Evolutionary conservation across 2,329 filamentous ascomycete species (phyloP), one percentile per base, ranked within the genome.

Genomic region (Colletotrichum lini): DNA sequence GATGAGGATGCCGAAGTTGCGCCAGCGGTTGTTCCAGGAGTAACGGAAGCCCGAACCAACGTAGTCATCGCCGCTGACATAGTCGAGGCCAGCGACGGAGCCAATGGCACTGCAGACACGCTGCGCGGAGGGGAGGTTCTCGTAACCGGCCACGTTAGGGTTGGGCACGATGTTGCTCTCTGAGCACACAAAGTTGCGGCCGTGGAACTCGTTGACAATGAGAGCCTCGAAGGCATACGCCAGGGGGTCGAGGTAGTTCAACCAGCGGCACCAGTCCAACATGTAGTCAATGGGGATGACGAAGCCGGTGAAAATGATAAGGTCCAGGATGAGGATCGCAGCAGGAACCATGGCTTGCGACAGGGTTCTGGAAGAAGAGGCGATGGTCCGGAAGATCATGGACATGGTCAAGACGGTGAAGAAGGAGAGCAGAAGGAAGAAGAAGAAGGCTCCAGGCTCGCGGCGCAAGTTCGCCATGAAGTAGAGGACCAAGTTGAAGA

Each of bases 401-500:
- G 92, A 95, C 93, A 96, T 96, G 73, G 89, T 87, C 77, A 97
- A 75, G 0, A 93, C 93, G 1, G 90, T 91, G 70, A 88, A 79
- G 82, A 96, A 94, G 2, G 90, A 92, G 78, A 96, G 88, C 63
- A 98, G 84, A 69, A 94, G 81, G 87, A 94, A 97, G 83, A 94
- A 93, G 86, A 98, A 98, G 85, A 96, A 98, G 0, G 91, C 82
- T 2, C 91, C 92, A 0, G 93, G 84, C 73, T 92, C 90, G 63
- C 94, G 88, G 66, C 93, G 89, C 40, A 98, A 84, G 74, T 95
- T 93, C 0, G 93, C 92, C 90, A 98, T 92, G 82, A 98, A 98
- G 83, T 98, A 98, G 3, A 98, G 82, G 1, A 90, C 87, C 42
- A 95, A 63, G 79, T 97, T 97, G 86, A 97, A 97, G 4, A 89